Evolutionary conservation across 441 rosid genomes (phyloP).

Genomic region (Theobroma grandiflorum): DNA sequence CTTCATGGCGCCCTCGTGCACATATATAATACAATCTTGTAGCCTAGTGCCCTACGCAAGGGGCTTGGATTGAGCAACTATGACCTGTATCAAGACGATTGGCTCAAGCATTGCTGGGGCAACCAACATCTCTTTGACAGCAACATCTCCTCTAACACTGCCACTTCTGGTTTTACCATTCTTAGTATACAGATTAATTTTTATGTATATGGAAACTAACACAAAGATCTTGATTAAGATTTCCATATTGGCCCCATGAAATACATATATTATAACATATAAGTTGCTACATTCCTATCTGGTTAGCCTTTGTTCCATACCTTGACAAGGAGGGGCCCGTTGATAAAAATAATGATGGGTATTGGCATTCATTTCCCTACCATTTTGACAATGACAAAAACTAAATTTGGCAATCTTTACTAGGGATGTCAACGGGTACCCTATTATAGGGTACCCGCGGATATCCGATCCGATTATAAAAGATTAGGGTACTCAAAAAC

Average conservation of each 20-base stretch:
- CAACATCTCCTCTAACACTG: conserved; percentile 14
- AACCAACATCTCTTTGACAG: conserved; percentile 12
- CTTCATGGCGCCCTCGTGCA: neutral
- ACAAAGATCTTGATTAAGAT: conserved; percentile 2
- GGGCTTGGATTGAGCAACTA: neutral
- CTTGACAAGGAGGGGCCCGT: neutral
- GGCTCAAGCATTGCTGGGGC: conserved; percentile 5
- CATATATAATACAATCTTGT: neutral
- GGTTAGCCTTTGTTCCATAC: neutral
- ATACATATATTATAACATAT: neutral
- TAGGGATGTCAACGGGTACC: too few species aligned
- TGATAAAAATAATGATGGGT: neutral
- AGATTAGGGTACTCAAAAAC: too few species aligned
- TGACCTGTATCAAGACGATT: neutral
- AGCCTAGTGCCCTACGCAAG: too few species aligned
- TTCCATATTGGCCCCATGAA: neutral
- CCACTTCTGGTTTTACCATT: conserved; percentile 3
- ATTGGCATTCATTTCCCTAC: conserved; percentile 2
- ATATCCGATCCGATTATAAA: too few species aligned
- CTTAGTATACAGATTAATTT: neutral
- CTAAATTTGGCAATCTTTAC: conserved; percentile 7
- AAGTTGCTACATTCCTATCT: conserved; percentile 10
- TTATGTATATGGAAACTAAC: neutral
- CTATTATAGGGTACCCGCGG: too few species aligned
- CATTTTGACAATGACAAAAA: conserved; percentile 4